These are phyloP conservation scores for Neonectria coccinea DNA, from an alignment of 2,329 filamentous ascomycete species.

Conservation along the genomic window DNA sequence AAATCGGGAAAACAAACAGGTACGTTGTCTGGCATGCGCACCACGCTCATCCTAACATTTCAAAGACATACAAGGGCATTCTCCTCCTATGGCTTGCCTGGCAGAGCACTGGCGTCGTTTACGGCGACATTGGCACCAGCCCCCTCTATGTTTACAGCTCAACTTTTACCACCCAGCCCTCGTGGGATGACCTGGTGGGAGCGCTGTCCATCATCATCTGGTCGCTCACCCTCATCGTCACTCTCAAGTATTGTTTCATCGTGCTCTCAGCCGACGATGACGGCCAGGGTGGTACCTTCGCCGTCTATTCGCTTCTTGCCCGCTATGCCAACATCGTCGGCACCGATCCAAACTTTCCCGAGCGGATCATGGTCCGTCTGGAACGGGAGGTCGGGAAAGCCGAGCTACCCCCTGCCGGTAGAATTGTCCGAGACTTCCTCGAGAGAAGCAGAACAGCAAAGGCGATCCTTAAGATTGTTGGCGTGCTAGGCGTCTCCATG, in stretches of 20 bases:
- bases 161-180: constrained; percentile 70
- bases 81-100: constrained; percentile 65
- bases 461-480: constrained; percentile 68
- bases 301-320: constrained; percentile 72
- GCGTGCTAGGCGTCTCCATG: constrained; percentile 74
- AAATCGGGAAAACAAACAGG: constrained; percentile 45
- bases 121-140: constrained; percentile 75
- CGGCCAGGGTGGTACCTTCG: constrained; percentile 78
- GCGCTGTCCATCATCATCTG: constrained; percentile 77
- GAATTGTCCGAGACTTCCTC: constrained; percentile 65
- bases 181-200: constrained; percentile 70
- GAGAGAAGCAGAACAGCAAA: constrained; percentile 67
- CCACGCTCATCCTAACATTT: constrained; percentile 23
- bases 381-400: constrained; percentile 66
- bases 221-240: constrained; percentile 76
- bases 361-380: constrained; percentile 67
- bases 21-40: constrained; percentile 26
- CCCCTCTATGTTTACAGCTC: constrained; percentile 79
- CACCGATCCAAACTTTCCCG: constrained; percentile 63
- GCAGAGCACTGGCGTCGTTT: constrained; percentile 75
- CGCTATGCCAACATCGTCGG: constrained; percentile 70
- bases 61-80: constrained; percentile 44
- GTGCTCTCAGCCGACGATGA: constrained; percentile 76
- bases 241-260: constrained; percentile 75
- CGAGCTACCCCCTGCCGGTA: constrained; percentile 65